Percentiles rank a stretch among this genome's conserved stretches.
Evolutionary conservation across 768 basidiomycete genomes (phyloP).

Genomic region (Udeniomyces megalosporus): DNA sequence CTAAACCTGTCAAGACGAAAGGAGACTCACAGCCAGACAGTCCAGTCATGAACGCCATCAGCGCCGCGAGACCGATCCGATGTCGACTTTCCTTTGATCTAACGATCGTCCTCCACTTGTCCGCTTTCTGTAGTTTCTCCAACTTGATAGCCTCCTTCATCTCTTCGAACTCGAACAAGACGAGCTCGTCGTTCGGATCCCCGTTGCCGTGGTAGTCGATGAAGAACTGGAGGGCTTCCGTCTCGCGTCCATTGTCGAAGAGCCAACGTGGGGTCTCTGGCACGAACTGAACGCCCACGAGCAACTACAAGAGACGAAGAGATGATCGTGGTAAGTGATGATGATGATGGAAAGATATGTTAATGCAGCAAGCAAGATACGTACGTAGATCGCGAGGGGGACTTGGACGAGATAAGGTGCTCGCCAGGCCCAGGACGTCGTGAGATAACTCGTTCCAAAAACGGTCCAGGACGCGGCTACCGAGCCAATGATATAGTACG

Average conservation of each 20-base stretch:
- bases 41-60: conserved; percentile 28
- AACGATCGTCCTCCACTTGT: conserved; percentile 28
- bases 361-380: not conserved
- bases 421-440: conserved; percentile 27
- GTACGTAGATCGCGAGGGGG: conserved; percentile 25
- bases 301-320: conserved; percentile 11
- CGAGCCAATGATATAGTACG: conserved; percentile 30
- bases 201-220: conserved; percentile 31
- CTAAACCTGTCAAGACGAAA: too few species aligned
- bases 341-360: not conserved
- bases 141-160: conserved; percentile 27
- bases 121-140: conserved; percentile 27
- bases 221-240: conserved; percentile 28
- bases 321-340: too few species aligned
- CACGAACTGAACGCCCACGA: conserved; percentile 30
- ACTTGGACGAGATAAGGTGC: conserved; percentile 30
- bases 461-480: conserved; percentile 28
- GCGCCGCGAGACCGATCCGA: conserved; percentile 25
- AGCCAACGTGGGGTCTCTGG: conserved; percentile 32
- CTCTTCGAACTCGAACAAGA: conserved; percentile 30
- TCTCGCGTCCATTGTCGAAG: conserved; percentile 24
- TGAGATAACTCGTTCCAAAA: conserved; percentile 25
- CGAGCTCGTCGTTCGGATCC: conserved; percentile 27
- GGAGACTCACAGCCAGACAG: conserved; percentile 16
- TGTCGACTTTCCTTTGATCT: conserved; percentile 23